phyloP scores from a whole-genome alignment of 192 early-diverging fungal genomes.

The Entomortierella beljakovae region DNA sequence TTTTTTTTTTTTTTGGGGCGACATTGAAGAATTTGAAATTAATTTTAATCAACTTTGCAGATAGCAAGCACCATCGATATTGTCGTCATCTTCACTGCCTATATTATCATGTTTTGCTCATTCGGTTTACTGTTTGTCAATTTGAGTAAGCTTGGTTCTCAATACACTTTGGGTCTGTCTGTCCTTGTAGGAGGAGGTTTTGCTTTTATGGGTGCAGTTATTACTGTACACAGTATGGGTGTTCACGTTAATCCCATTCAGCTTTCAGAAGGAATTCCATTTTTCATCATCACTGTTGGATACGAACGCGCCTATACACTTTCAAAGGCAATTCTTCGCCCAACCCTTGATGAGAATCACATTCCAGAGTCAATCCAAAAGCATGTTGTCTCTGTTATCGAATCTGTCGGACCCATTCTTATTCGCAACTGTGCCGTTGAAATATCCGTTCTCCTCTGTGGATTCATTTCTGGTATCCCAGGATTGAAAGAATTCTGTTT shows the following conservation, averaged over 20 bases:
- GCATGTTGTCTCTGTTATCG: constrained; percentile 75
- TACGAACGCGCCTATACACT: constrained; percentile 90
- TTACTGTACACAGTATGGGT: constrained; percentile 75
- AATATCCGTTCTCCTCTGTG: constrained; percentile 80
- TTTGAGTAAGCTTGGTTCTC: constrained; percentile 88
- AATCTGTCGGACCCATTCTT: constrained; percentile 70
- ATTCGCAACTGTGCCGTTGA: constrained; percentile 86
- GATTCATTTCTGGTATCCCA: constrained; percentile 79
- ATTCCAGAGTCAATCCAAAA: constrained; percentile 52
- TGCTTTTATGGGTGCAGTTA: constrained; percentile 80
- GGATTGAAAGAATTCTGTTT: constrained; percentile 87
- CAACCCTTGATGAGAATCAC: constrained; percentile 37
- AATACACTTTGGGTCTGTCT: constrained; percentile 76
- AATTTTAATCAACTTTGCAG: constrained; percentile 22
- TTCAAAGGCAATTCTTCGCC: constrained; percentile 82
- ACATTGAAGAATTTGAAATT: neutral
- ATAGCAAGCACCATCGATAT: constrained; percentile 83
- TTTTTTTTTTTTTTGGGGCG: neutral
- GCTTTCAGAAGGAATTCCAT: constrained; percentile 87
- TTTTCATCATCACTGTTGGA: constrained; percentile 90
- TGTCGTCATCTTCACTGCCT: constrained; percentile 79
- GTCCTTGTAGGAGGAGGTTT: constrained; percentile 80
- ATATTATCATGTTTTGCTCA: constrained; percentile 85
- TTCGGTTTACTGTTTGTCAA: constrained; percentile 84
- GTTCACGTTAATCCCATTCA: constrained; percentile 77